Evolutionary conservation across 139 green algal genomes (phyloP), one percentile per base, ranked within the genome.

Genomic region (Penium margaritaceum): DNA sequence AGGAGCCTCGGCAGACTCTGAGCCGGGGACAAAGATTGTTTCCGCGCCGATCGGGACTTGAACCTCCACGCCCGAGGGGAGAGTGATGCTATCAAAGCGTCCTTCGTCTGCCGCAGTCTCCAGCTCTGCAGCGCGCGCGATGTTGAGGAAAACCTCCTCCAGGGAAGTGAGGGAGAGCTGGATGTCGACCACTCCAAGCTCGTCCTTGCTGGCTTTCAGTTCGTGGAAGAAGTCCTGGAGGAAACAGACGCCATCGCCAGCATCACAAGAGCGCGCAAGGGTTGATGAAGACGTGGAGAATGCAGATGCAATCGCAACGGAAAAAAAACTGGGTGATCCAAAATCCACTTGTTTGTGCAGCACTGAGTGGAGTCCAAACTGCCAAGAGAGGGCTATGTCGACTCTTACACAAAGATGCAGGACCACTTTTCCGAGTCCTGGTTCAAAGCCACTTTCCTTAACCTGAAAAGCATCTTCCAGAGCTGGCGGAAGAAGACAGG

Each of bases 91-190:
- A 7, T 81, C 75, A 36, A 64, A 81, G 2, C 75, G 67, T 19
- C 21, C 30, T 24, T 75, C 75, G 17, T 29, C 19, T 0, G 38
- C n/a, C 1, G 75, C 44, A 0, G 33, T 54, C 70, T 82, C 75
- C 4, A 79, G 54, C 54, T 82, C 75, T 9, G 75, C 67, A n/a
- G 63, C 17, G 4, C 27, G 7, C 3, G 68, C 68, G 54, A 82
- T 82, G 62, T n/a, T 69, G 32, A 82, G 69, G 35, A 81, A 81
- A 27, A 78, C 75, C 51, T 82, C 75, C 41, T 76, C 68, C 41
- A 76, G 41, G 6, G 68, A 70, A 4, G 68, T 70, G 51, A 76
- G 33, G 15, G 68, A 76, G 3, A 67, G 34, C 29, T 44, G 34
- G 1, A 36, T 63, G 3, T 34, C 68, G 27, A 15, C 55, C 2